Conservation (phyloP, 768 basidiomycete genomes). For the Tylopilus subfusipes region DNA sequence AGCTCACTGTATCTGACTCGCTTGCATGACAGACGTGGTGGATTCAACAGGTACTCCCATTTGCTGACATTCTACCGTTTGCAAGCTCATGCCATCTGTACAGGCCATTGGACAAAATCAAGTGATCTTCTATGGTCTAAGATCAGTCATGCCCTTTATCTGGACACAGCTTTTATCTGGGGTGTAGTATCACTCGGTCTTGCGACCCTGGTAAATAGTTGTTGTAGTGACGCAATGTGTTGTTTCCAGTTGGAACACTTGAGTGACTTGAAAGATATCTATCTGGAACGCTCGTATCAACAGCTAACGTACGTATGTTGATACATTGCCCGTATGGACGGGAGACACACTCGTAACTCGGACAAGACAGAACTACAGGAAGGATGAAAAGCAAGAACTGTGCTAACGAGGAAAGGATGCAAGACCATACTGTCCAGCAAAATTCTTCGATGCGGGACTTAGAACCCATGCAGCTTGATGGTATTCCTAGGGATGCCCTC, state of each 20-base stretch:
- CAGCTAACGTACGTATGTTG: conserved; percentile 16
- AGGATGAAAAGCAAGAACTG: conserved; percentile 12
- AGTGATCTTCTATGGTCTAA: conserved; percentile 40
- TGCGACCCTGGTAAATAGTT: neutral
- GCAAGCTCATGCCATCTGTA: conserved; percentile 18
- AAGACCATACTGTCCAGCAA: conserved; percentile 2
- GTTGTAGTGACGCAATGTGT: neutral
- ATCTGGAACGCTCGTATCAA: conserved; percentile 25
- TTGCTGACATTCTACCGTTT: neutral
- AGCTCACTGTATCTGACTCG: conserved; percentile 10
- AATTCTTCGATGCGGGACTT: conserved; percentile 24
- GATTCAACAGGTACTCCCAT: conserved; percentile 68
- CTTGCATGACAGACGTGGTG: conserved; percentile 58
- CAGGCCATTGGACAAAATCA: conserved; percentile 94
- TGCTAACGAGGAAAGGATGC: conserved; percentile 3
- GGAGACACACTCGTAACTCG: conserved; percentile 15
- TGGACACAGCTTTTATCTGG: conserved; percentile 10
- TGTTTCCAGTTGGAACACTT: conserved; percentile 1
- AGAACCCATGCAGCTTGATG: conserved; percentile 91
- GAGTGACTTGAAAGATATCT: conserved; percentile 19
- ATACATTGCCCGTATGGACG: conserved; percentile 26
- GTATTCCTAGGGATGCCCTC: conserved; percentile 73
- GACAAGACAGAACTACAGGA: conserved; percentile 21
- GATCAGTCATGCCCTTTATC: conserved; percentile 17
- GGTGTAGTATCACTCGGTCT: neutral